A percentile compares a stretch with the other conserved stretches of the same genome.
These are phyloP conservation scores for Xylariaceae sp. DNA, from an alignment of 2,329 filamentous ascomycete species.

Conservation along the genomic window DNA sequence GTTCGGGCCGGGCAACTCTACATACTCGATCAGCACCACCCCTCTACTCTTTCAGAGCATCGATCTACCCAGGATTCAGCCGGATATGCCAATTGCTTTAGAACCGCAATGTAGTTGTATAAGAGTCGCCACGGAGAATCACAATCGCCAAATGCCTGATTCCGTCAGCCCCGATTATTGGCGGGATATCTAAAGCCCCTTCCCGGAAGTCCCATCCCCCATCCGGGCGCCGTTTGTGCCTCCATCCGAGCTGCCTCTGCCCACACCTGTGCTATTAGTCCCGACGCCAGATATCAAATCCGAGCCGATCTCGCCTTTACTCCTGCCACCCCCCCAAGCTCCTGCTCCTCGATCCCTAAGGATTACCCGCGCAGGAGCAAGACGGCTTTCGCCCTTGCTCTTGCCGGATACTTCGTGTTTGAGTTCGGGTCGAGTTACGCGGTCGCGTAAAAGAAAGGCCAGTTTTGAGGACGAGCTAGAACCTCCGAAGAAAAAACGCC, in stretches of 20 bases:
- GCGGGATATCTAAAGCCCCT: background rate
- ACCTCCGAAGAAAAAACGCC: background rate
- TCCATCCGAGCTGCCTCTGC: background rate
- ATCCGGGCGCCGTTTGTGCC: background rate
- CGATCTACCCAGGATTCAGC: no score
- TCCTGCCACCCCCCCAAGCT: background rate
- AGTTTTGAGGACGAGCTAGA: background rate
- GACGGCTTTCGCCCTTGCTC: background rate
- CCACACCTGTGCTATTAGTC: background rate
- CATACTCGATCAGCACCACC: background rate
- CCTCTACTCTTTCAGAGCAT: no score
- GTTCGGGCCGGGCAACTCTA: background rate
- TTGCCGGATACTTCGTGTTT: background rate
- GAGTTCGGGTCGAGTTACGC: background rate
- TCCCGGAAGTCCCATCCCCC: conserved; percentile 1
- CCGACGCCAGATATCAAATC: background rate
- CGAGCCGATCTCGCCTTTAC: background rate
- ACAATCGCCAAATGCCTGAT: background rate
- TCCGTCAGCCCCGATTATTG: background rate
- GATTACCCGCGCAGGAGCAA: background rate
- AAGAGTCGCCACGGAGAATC: no score
- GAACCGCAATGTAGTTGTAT: no score
- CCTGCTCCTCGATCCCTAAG: background rate
- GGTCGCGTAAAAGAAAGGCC: conserved; percentile 1
- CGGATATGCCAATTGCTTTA: no score